These are phyloP conservation scores for Punica granatum DNA, from an alignment of 345 rosid species.

Conservation along the genomic window DNA sequence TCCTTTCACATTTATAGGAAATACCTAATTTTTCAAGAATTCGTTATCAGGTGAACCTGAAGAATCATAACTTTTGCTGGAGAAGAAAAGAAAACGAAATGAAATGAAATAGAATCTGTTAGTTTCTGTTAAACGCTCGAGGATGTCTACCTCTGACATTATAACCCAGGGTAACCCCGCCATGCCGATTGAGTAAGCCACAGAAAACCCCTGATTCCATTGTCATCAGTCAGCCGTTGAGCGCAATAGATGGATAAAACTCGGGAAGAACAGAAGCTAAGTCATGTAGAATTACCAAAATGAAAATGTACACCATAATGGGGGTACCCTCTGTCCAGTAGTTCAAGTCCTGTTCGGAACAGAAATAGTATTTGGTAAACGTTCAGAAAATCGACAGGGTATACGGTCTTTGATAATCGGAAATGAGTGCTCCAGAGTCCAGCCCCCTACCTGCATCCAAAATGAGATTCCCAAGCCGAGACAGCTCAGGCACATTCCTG, in stretches of 20 bases:
- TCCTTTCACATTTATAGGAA: slow-evolving; percentile 74
- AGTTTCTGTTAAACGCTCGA: not conserved
- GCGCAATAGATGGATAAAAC: too few relatives aligned
- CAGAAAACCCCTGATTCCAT: slow-evolving; percentile 28
- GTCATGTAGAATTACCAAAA: not conserved
- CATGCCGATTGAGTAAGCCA: slow-evolving; percentile 7
- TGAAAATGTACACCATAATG: slow-evolving; percentile 4
- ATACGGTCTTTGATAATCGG: not conserved
- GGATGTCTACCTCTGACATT: slow-evolving; percentile 54
- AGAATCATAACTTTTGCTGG: not conserved
- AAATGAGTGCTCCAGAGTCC: not conserved
- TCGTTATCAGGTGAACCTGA: not conserved
- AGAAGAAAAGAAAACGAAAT: not conserved
- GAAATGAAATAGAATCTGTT: not conserved
- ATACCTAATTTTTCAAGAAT: slow-evolving; percentile 30
- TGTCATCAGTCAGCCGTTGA: not conserved
- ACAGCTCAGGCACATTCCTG: slow-evolving; percentile 12
- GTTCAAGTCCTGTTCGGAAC: not conserved
- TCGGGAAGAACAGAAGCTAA: not conserved
- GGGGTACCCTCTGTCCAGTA: slow-evolving; percentile 8
- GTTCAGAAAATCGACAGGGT: not conserved
- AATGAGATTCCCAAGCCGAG: slow-evolving; percentile 1
- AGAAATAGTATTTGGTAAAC: not conserved
- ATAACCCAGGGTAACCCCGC: slow-evolving; percentile 13
- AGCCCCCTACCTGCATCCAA: slow-evolving; percentile 6